Percentiles rank a stretch among this genome's conserved stretches.
Conservation (phyloP, 306 rosid species). For the Prunus kanzakura region DNA sequence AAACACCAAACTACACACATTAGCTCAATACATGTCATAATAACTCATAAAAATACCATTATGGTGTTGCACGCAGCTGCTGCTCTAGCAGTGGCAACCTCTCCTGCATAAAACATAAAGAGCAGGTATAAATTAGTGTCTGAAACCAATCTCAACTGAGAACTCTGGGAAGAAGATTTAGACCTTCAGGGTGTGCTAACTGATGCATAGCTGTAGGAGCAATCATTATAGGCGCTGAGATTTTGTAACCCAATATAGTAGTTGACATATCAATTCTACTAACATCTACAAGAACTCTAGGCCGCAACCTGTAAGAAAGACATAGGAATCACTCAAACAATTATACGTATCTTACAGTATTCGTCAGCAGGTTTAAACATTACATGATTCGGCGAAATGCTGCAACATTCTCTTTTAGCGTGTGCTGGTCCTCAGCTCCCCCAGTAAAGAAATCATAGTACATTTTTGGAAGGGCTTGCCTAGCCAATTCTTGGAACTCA, state of each 20-base stretch:
- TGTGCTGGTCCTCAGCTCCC: slow-evolving; percentile 63
- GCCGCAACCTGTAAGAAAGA: slow-evolving; percentile 44
- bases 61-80: slow-evolving; percentile 57
- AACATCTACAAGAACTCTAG: slow-evolving; percentile 66
- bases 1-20: neutral
- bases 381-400: slow-evolving; percentile 56
- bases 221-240: slow-evolving; percentile 55
- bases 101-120: slow-evolving; percentile 40
- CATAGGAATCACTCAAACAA: neutral
- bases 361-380: neutral
- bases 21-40: neutral
- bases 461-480: slow-evolving; percentile 54
- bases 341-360: neutral
- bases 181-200: slow-evolving; percentile 59
- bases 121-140: neutral
- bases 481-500: slow-evolving; percentile 63
- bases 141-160: neutral
- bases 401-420: slow-evolving; percentile 45
- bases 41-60: slow-evolving; percentile 40
- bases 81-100: slow-evolving; percentile 65
- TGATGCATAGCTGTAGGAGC: slow-evolving; percentile 55
- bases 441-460: slow-evolving; percentile 53
- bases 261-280: slow-evolving; percentile 57
- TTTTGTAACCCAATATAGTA: slow-evolving; percentile 41
- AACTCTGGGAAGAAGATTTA: neutral